phyloP scores from a whole-genome alignment of 2,329 filamentous ascomycete species.

The Fusarium graminum region DNA sequence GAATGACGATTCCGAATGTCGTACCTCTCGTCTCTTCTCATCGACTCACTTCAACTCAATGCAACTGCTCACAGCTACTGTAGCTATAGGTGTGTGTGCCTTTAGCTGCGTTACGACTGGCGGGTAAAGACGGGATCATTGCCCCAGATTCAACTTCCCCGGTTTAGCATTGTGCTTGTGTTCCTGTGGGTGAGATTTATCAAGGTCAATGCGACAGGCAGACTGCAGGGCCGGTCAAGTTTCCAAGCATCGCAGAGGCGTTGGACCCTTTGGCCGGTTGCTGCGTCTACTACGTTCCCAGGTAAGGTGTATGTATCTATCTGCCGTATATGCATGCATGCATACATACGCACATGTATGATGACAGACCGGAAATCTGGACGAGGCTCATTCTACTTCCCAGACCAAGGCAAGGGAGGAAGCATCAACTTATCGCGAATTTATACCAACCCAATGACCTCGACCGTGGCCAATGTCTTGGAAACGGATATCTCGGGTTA shows the following conservation, averaged over 20 bases:
- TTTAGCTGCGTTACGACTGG: constrained; percentile 29
- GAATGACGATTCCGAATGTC: constrained; percentile 12
- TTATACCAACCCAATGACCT: constrained; percentile 2
- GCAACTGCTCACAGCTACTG: background rate
- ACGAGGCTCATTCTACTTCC: constrained; percentile 17
- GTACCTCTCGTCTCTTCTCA: constrained; percentile 7
- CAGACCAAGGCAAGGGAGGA: constrained; percentile 31
- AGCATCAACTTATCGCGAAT: constrained; percentile 8
- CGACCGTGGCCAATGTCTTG: constrained; percentile 28
- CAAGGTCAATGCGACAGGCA: constrained; percentile 25
- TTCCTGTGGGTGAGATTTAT: constrained; percentile 17
- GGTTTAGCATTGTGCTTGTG: constrained; percentile 7
- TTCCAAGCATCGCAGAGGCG: constrained; percentile 27
- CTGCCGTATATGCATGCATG: constrained; percentile 27
- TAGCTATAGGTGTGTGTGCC: constrained; percentile 11
- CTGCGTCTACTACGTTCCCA: constrained; percentile 7
- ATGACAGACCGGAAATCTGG: constrained; percentile 14
- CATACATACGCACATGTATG: constrained; percentile 6
- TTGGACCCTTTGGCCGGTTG: constrained; percentile 12
- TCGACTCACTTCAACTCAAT: background rate
- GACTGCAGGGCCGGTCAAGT: constrained; percentile 23
- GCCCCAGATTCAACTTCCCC: constrained; percentile 21
- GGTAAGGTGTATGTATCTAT: constrained; percentile 26
- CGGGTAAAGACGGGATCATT: constrained; percentile 25
- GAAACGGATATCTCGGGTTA: constrained; percentile 11